Evolutionary conservation across 225 moss, liverwort and hornwort species (phyloP), one percentile per base, ranked within the genome.

Genomic region (Lunularia cruciata): DNA sequence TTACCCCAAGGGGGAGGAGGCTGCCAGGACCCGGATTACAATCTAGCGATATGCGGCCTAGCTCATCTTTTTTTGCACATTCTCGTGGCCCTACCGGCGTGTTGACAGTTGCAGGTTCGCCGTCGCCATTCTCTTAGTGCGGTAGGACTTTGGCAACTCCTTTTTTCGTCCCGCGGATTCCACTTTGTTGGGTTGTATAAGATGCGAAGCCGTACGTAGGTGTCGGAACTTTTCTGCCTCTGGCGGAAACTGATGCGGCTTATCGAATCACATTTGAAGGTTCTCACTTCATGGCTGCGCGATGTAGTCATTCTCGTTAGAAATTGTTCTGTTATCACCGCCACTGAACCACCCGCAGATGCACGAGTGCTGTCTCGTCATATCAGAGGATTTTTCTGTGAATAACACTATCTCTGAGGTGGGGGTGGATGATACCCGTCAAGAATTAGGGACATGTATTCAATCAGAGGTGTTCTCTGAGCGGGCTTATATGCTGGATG

Each of bases 1-100:
- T 73, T 40, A 79, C 81, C 8, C 72, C 84, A 18, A 57, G 81
- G 52, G 81, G 77, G 39, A 60, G 57, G 22, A 76, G 76, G 65
- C 51, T 82, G 46, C 40, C 86, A 11, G 74, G 40, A 8, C 45
- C 70, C 28, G 57, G 42, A 26, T n/a, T n/a, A n/a, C n/a, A n/a
- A n/a, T n/a, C 18, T 19, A 40, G 8, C 13, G 46, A 47, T n/a
- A 46, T 46, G 42, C 42, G 63, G 12, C 45, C 43, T 7, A 45
- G 26, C 19, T 26, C 42, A 18, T 38, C 60, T 3, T 64, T 64
- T 9, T 43, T 64, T 31, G 4, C 34, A 1, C 65, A 8, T 20
- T 3, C 65, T 3, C 25, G 47, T 20, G 47, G 12, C 9, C 45
- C 39, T 25, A 11, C 9, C 0, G 63, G 63, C 15, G 12, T 64